Conservation (phyloP, 2,329 filamentous ascomycete genomes). For the Colletotrichum truncatum region DNA sequence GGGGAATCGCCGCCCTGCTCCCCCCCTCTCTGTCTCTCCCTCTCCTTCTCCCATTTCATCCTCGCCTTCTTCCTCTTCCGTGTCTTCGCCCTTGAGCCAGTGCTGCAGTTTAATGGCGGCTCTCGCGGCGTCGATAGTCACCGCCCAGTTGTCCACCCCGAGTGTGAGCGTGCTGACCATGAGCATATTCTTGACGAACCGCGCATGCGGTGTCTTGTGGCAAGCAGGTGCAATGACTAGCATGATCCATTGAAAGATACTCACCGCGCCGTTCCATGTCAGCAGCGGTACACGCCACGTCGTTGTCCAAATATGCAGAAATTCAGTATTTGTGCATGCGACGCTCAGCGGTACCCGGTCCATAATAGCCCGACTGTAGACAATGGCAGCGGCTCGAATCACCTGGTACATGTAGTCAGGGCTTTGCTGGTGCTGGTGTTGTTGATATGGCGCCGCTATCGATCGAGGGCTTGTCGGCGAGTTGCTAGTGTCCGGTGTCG, state of each 20-base stretch:
- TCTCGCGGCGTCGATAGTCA: constrained; percentile 47
- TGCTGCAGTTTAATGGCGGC: constrained; percentile 49
- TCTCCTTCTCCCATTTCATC: not conserved
- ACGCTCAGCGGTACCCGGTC: constrained; percentile 50
- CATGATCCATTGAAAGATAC: constrained; percentile 59
- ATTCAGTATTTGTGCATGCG: constrained; percentile 49
- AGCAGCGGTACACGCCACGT: constrained; percentile 57
- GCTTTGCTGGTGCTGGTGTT: constrained; percentile 15
- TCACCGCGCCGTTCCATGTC: constrained; percentile 55
- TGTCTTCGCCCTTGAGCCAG: constrained; percentile 46
- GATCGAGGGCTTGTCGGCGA: not conserved
- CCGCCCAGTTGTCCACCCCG: constrained; percentile 58
- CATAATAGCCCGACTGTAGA: constrained; percentile 58
- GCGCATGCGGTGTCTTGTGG: constrained; percentile 48
- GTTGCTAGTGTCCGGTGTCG: constrained; percentile 16
- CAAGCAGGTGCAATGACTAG: constrained; percentile 51
- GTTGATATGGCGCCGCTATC: not conserved
- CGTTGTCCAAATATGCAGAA: constrained; percentile 54
- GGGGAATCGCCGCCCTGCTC: not conserved
- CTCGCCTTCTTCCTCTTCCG: not conserved
- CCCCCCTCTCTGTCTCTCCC: not conserved
- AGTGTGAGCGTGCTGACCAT: constrained; percentile 54
- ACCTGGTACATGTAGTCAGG: constrained; percentile 57
- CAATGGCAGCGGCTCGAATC: constrained; percentile 54
- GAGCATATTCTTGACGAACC: constrained; percentile 56